Evolutionary conservation across 768 basidiomycete genomes (phyloP).

Genomic region (Amanita molliuscula): DNA sequence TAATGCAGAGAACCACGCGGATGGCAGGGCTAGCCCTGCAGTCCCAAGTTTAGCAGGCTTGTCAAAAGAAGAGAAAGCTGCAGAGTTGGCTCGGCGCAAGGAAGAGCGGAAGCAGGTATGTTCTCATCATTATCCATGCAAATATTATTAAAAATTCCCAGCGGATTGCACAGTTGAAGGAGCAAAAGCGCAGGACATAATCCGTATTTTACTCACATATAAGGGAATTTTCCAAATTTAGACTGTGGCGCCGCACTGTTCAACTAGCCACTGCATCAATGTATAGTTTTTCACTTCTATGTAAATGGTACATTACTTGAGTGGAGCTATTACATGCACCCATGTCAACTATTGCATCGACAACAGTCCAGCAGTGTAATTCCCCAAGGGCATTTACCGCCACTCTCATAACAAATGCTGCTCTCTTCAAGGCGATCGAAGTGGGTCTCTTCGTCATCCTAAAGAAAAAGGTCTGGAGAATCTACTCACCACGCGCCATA

Average conservation of each 20-base stretch:
- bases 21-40: conserved; percentile 7
- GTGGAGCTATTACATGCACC: too few relatives aligned
- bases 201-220: conserved; percentile 17
- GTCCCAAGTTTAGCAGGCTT: conserved; percentile 32
- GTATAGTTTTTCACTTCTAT: too few relatives aligned
- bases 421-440: too few relatives aligned
- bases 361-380: too few relatives aligned
- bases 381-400: too few relatives aligned
- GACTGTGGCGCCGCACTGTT: conserved; percentile 18
- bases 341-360: too few relatives aligned
- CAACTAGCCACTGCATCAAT: too few relatives aligned
- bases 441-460: too few relatives aligned
- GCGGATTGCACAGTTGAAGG: conserved; percentile 75
- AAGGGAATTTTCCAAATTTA: conserved; percentile 29
- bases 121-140: conserved; percentile 3
- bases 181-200: conserved; percentile 54
- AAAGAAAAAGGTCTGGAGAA: too few relatives aligned
- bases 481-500: too few relatives aligned
- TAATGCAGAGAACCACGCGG: background rate
- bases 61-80: conserved; percentile 87
- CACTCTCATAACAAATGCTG: too few relatives aligned
- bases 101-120: conserved; percentile 86
- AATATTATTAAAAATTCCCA: conserved; percentile 14
- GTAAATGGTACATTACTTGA: background rate
- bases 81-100: conserved; percentile 85